Evolutionary conservation across 129 eudicot genomes (phyloP).

Genomic region (Pseudognaphalium luteoalbum): DNA sequence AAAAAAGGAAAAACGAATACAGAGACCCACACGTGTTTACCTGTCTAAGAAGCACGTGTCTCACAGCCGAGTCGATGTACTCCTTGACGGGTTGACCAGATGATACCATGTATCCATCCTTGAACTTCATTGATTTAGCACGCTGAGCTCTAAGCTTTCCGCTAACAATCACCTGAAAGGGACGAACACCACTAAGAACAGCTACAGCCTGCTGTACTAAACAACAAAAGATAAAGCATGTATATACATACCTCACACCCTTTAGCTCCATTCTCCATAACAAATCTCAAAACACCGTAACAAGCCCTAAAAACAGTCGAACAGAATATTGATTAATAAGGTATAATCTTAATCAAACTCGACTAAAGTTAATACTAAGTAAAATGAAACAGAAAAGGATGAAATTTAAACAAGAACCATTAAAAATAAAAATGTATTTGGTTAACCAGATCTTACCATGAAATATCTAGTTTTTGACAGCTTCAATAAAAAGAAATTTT

Average conservation of each 20-base stretch:
- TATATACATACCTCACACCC: constrained; percentile 62
- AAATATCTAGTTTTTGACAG: background rate
- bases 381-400: background rate
- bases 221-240: background rate
- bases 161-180: constrained; percentile 64
- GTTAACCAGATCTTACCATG: background rate
- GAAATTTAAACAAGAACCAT: background rate
- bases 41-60: constrained; percentile 79
- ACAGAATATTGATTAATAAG: background rate
- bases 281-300: constrained; percentile 71
- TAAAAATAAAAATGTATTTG: no score
- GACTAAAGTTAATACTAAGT: background rate
- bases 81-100: constrained; percentile 80
- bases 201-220: background rate
- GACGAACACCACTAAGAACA: background rate
- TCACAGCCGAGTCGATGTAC: constrained; percentile 77
- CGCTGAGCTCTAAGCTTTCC: constrained; percentile 83
- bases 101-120: constrained; percentile 78
- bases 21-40: constrained; percentile 16
- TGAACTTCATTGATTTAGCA: constrained; percentile 80
- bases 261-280: constrained; percentile 79
- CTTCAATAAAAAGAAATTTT: background rate
- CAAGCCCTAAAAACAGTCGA: constrained; percentile 45
- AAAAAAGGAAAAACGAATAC: background rate
- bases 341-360: background rate